Evolutionary conservation across 495 filamentous ascomycete genomes (phyloP), one percentile per base, ranked within the genome.

Genomic region (Xylaria palmicola): DNA sequence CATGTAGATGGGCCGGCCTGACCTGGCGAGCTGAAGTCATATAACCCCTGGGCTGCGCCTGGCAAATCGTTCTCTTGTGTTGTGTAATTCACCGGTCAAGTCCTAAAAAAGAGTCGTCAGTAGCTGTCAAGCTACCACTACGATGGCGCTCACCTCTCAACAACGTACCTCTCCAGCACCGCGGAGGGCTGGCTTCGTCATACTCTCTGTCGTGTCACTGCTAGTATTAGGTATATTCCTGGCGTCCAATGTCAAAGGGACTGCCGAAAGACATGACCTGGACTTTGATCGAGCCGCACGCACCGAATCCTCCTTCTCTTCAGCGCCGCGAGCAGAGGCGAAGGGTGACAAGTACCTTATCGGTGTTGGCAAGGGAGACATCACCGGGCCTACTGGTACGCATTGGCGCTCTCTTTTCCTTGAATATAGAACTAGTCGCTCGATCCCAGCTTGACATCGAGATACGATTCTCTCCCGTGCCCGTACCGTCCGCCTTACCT

Each of bases 281-380:
- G 62, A 56, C 4, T 62, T 65, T 26, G 52, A 61, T 0, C 56
- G 60, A 15, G 34, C 56, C 12, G 40, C 49, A 39, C 59, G 64
- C 17, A 44, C 55, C 30, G 50, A 69, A 22, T 24, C 51, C 26
- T 50, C 39, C 6, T 45, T 30, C 24, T 50, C 60, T 15, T 53
- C 63, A 13, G 65, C 72, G 48, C 26, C 64, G 6, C 64, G 66
- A 59, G 70, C 69, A 24, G 67, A 70, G 26, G 58, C 62, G 2
- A 66, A 63, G 34, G 79, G 82, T 44, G 75, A 86, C 53, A 75
- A 78, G 56, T 96, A 95, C 65, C 72, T 95, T 1, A 74, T 98
- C 10, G 94, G 94, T 4, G 90, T 92, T 7, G 94, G 94, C 20
- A 97, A 95, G 68, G 93, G 89, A 12, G 94, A 98, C 74, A 90